Conservation (phyloP, 768 basidiomycete genomes). For the Coprinellus aureogranulatus region DNA sequence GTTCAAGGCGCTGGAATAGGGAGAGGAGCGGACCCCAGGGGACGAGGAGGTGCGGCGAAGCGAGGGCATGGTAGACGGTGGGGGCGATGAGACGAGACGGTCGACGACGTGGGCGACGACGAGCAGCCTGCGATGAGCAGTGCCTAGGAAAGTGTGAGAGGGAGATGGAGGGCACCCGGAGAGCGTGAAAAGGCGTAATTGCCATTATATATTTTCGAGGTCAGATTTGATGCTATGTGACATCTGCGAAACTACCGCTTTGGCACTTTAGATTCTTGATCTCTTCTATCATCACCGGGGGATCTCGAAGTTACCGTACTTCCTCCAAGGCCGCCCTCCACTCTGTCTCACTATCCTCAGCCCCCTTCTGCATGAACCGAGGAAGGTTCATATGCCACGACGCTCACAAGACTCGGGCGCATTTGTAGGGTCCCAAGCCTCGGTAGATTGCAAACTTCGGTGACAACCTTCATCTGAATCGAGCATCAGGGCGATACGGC, state of each 20-base stretch:
- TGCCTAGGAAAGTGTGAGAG: conserved; percentile 31
- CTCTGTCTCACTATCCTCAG: not conserved
- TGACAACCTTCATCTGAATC: conserved; percentile 31
- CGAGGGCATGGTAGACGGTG: conserved; percentile 56
- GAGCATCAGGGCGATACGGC: conserved; percentile 19
- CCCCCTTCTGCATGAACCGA: not conserved
- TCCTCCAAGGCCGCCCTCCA: not conserved
- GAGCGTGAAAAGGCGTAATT: conserved; percentile 27
- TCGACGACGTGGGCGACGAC: conserved; percentile 23
- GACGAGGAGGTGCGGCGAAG: conserved; percentile 77
- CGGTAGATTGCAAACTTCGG: conserved; percentile 14
- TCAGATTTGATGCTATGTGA: conserved; percentile 31
- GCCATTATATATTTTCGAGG: conserved; percentile 51
- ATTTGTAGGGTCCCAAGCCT: conserved; percentile 8
- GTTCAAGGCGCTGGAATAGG: conserved; percentile 38
- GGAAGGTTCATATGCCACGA: not conserved
- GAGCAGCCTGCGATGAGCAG: conserved; percentile 52
- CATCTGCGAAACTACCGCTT: conserved; percentile 25
- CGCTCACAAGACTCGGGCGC: not conserved
- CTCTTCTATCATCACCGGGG: conserved; percentile 7
- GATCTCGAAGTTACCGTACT: not conserved
- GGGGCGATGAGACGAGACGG: not conserved
- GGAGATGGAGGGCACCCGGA: conserved; percentile 31
- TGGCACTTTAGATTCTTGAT: conserved; percentile 15
- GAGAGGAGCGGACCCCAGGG: conserved; percentile 65